A percentile compares a stretch with the other conserved stretches of the same genome.
Conservation (phyloP, 2,329 filamentous ascomycete species). For the Beauveria varroae region DNA sequence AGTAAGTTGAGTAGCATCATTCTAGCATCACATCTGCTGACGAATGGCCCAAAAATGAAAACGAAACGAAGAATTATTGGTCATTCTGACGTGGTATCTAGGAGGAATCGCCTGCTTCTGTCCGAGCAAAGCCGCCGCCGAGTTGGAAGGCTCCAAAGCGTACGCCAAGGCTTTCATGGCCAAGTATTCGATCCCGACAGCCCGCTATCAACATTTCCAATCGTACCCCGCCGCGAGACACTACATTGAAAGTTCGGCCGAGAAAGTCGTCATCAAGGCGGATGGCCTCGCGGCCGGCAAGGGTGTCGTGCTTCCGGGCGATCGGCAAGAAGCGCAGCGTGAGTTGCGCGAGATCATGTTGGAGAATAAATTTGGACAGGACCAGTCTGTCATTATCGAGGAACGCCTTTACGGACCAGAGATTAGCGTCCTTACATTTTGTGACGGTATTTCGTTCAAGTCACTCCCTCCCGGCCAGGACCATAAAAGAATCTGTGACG, state of each 20-base stretch:
- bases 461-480: constrained; percentile 66
- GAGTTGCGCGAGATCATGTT: constrained; percentile 63
- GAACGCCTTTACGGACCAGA: constrained; percentile 65
- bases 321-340: constrained; percentile 51
- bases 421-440: constrained; percentile 60
- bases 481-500: constrained; percentile 63
- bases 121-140: constrained; percentile 59
- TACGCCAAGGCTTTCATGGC: constrained; percentile 78
- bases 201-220: constrained; percentile 62
- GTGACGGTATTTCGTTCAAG: constrained; percentile 56
- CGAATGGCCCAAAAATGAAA: background rate
- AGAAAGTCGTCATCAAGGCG: constrained; percentile 67
- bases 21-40: background rate
- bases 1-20: constrained; percentile 24
- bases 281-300: constrained; percentile 70
- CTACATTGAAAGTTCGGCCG: constrained; percentile 52
- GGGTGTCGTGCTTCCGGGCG: constrained; percentile 35
- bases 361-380: constrained; percentile 55
- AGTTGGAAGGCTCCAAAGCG: constrained; percentile 71
- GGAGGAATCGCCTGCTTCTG: constrained; percentile 59
- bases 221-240: constrained; percentile 41
- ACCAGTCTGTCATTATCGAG: constrained; percentile 65
- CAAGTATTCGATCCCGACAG: constrained; percentile 64
- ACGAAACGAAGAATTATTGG: too few relatives aligned
- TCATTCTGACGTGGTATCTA: background rate